Percentiles rank a stretch among this genome's conserved stretches.
Evolutionary conservation across 2,329 filamentous ascomycete genomes (phyloP).

Genomic region (Xylaria sp.): DNA sequence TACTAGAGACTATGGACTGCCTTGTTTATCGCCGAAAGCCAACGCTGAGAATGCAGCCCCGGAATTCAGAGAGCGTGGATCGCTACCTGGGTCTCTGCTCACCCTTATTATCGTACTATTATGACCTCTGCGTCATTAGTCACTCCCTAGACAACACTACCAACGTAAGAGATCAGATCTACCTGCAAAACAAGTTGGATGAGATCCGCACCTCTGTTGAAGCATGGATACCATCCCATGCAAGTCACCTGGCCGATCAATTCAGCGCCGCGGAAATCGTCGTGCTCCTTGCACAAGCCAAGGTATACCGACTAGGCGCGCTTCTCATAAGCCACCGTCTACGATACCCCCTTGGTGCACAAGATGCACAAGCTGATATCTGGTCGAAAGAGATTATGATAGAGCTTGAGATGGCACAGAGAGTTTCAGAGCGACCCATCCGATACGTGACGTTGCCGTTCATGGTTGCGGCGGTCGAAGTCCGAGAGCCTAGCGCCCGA

Average conservation of each 20-base stretch:
- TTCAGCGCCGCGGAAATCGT: constrained; percentile 44
- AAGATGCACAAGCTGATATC: constrained; percentile 43
- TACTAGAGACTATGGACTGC: constrained; percentile 47
- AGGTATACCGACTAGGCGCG: constrained; percentile 45
- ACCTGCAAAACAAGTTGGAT: constrained; percentile 30
- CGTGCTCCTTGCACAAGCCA: constrained; percentile 46
- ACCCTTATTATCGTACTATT: constrained; percentile 45
- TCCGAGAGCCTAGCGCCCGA: constrained; percentile 35
- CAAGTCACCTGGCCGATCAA: constrained; percentile 35
- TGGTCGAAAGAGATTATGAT: constrained; percentile 47
- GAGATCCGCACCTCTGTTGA: constrained; percentile 40
- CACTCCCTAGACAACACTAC: constrained; percentile 37
- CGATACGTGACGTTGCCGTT: constrained; percentile 47
- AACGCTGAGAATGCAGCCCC: constrained; percentile 37
- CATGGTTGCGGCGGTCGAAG: constrained; percentile 45
- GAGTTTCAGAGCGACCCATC: constrained; percentile 40
- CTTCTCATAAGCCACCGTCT: constrained; percentile 46
- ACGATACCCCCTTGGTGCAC: constrained; percentile 42
- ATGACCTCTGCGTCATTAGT: constrained; percentile 47
- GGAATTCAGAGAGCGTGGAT: constrained; percentile 33
- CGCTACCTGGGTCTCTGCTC: constrained; percentile 45
- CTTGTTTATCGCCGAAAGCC: constrained; percentile 44
- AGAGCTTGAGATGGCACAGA: constrained; percentile 44
- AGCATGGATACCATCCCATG: constrained; percentile 44
- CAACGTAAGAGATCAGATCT: background rate